Evolutionary conservation across 495 filamentous ascomycete species (phyloP).

Genomic region (Hypoxylon rickii): DNA sequence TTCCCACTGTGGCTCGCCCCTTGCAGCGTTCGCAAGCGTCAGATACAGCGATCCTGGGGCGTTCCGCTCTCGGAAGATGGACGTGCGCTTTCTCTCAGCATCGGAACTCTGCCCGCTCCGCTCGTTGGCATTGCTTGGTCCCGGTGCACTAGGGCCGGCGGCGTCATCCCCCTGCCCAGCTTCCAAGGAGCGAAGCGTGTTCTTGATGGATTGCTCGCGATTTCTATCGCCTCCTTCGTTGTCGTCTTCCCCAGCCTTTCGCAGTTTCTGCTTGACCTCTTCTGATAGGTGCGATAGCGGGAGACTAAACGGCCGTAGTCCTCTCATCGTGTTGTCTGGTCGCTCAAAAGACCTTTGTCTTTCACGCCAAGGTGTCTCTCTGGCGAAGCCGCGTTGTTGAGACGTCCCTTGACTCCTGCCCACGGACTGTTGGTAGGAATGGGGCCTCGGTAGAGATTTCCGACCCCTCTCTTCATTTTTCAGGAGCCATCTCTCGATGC

Average conservation of each 20-base stretch:
- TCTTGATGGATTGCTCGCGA: not conserved
- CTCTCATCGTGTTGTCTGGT: slow-evolving; percentile 8
- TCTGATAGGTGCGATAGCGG: slow-evolving; percentile 14
- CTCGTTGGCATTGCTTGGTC: not conserved
- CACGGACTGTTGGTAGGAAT: slow-evolving; percentile 1
- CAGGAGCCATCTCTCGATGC: slow-evolving; percentile 22
- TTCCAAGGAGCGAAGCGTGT: slow-evolving; percentile 7
- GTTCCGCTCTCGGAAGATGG: slow-evolving; percentile 23
- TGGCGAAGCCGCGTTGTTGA: not conserved
- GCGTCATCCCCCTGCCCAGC: slow-evolving; percentile 5
- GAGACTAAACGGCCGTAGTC: slow-evolving; percentile 21
- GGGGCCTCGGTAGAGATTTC: slow-evolving; percentile 1
- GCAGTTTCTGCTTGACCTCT: not conserved
- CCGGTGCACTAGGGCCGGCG: not conserved
- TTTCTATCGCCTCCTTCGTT: not conserved
- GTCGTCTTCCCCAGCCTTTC: slow-evolving; percentile 1
- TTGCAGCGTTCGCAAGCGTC: slow-evolving; percentile 17
- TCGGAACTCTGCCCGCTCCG: not conserved
- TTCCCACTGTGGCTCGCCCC: too few species aligned
- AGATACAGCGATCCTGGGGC: slow-evolving; percentile 27
- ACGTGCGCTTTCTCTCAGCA: slow-evolving; percentile 12
- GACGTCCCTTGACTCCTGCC: not conserved
- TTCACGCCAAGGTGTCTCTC: slow-evolving; percentile 15
- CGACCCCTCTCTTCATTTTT: slow-evolving; percentile 23
- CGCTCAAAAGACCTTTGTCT: slow-evolving; percentile 25